Evolutionary conservation across 23 red algal genomes (phyloP), one percentile per base, ranked within the genome.

Genomic region (Gracilaria vermiculophylla): DNA sequence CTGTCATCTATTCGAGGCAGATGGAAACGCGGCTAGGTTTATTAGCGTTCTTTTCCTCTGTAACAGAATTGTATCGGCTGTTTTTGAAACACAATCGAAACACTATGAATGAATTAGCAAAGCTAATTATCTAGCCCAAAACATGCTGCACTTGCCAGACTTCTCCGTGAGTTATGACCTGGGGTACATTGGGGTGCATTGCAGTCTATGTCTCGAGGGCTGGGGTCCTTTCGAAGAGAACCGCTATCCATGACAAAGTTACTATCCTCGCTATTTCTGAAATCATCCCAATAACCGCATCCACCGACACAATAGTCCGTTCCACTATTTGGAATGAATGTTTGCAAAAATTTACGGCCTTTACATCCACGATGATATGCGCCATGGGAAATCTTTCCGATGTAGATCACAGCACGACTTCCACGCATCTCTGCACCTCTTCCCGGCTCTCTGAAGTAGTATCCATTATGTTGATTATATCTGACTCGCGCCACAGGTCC

Each of bases 391-490:
- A 45, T 78, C 74, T 78, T 78, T 35, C 74, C 74, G 25, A 78
- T 78, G 21, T 53, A 78, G 7, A 78, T 43, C 15, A 78, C 74
- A 35, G 74, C 34, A 10, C 74, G 74, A 58, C 74, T 53, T 48
- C 32, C 74, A 9, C 35, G 31, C 44, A 53, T 37, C 21, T 53
- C 35, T 19, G 34, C 31, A 11, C 31, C 32, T 53, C 74, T 53
- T 42, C 74, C 74, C 7, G 35, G 74, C 11, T 42, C 41, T 7
- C 32, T 53, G 44, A 78, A 78, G 35, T 78, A 78, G 44, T 53
- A 78, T 16, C 74, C 74, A 42, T 51, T 53, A 29, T 78, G 74
- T 36, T 78, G 74, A 58, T 78, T 78, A 15, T 56, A 53, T 58
- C 74, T 53, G 8, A 78, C 41, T 44, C 39, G 33, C 8, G 34